Percentiles rank a stretch among this genome's conserved stretches.
These are phyloP conservation scores for Spinellus fusiger DNA, from an alignment of 192 early-diverging fungal genomes.

Conservation along the genomic window DNA sequence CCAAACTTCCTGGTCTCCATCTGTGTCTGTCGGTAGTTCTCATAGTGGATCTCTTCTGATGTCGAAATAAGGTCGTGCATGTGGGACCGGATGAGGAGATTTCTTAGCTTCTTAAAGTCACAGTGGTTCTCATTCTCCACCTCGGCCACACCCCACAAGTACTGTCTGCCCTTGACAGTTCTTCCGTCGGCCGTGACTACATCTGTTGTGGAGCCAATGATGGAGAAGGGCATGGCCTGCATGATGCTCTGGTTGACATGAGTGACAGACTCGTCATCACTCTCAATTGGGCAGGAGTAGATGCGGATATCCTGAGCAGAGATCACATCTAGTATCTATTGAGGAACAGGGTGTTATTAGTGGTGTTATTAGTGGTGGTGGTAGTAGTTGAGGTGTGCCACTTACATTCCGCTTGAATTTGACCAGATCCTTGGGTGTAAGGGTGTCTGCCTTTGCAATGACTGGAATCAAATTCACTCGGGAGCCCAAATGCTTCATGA, in stretches of 20 bases:
- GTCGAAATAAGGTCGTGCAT: constrained; percentile 92
- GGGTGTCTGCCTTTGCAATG: constrained; percentile 86
- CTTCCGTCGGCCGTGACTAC: constrained; percentile 82
- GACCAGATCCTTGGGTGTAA: constrained; percentile 78
- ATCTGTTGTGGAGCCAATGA: constrained; percentile 83
- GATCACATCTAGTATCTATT: constrained; percentile 68
- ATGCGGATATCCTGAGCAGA: constrained; percentile 76
- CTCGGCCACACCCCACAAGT: constrained; percentile 93
- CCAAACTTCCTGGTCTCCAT: constrained; percentile 86
- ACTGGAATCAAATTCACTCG: constrained; percentile 93
- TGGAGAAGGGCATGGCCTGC: constrained; percentile 91
- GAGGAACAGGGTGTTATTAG: constrained; percentile 21
- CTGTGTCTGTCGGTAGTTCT: constrained; percentile 80
- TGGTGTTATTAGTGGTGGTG: neutral
- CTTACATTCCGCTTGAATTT: constrained; percentile 74
- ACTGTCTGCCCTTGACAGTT: constrained; percentile 78
- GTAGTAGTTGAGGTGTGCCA: neutral
- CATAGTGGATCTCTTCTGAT: constrained; percentile 95
- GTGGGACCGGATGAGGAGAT: constrained; percentile 82
- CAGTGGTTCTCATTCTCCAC: constrained; percentile 95
- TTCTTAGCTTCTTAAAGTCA: constrained; percentile 90
- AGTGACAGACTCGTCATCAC: constrained; percentile 72
- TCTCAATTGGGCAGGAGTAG: constrained; percentile 73
- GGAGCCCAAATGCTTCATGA: constrained; percentile 88
- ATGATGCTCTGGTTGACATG: constrained; percentile 75